phyloP scores from a whole-genome alignment of 1,284 basidiomycete species.

The Neolentinus lepideus region DNA sequence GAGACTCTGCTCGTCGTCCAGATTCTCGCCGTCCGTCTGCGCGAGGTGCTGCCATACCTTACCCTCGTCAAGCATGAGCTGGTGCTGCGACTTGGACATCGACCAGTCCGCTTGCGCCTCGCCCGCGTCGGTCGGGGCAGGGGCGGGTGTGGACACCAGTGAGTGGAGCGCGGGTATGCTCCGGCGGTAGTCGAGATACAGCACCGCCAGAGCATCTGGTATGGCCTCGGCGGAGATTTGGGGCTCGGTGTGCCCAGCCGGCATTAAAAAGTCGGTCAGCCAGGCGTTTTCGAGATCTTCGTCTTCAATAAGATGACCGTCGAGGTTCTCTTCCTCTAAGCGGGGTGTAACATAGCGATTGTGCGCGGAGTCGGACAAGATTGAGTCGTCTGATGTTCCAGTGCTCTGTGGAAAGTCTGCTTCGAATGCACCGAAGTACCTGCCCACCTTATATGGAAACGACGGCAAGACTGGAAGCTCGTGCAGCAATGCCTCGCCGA shows the following conservation, averaged over 20 bases:
- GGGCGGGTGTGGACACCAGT: slow-evolving; percentile 6
- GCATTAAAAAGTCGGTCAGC: neutral
- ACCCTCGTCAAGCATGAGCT: slow-evolving; percentile 56
- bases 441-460: too few relatives aligned
- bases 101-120: slow-evolving; percentile 36
- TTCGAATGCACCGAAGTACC: too few relatives aligned
- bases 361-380: too few relatives aligned
- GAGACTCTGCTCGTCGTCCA: slow-evolving; percentile 15
- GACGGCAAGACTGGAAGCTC: too few relatives aligned
- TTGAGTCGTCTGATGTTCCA: too few relatives aligned
- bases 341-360: neutral
- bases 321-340: slow-evolving; percentile 6
- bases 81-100: slow-evolving; percentile 59
- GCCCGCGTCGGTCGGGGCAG: slow-evolving; percentile 15
- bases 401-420: too few relatives aligned
- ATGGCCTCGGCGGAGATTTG: slow-evolving; percentile 16
- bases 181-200: slow-evolving; percentile 14
- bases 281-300: neutral
- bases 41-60: slow-evolving; percentile 49
- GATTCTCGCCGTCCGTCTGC: neutral
- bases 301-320: neutral
- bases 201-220: slow-evolving; percentile 11
- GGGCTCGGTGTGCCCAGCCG: neutral
- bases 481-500: too few relatives aligned
- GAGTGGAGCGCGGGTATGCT: slow-evolving; percentile 9